phyloP scores from a whole-genome alignment of 306 rosid species.

The Prunus persica region Prunus_persica_NCBIv2 NC_034009.1:44482501-44483000 shows the following conservation, averaged over 20 bases:
- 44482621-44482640: background rate
- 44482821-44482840: background rate
- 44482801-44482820: background rate
- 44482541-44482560: no score
- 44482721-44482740: slow-evolving; percentile 68
- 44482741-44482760: slow-evolving; percentile 11
- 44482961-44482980: background rate
- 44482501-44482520: no score
- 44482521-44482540: no score
- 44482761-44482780: background rate
- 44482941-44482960: background rate
- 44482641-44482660: background rate
- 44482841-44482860: background rate
- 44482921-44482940: background rate
- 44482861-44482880: background rate
- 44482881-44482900: background rate
- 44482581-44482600: background rate
- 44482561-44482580: background rate
- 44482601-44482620: background rate
- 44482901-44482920: background rate
- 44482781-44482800: background rate
- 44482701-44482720: slow-evolving; percentile 89
- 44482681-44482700: slow-evolving; percentile 87
- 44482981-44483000: background rate
- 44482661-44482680: slow-evolving; percentile 15